Evolutionary conservation across 345 rosid genomes (phyloP).

Genomic region (Orychophragmus violaceus): DNA sequence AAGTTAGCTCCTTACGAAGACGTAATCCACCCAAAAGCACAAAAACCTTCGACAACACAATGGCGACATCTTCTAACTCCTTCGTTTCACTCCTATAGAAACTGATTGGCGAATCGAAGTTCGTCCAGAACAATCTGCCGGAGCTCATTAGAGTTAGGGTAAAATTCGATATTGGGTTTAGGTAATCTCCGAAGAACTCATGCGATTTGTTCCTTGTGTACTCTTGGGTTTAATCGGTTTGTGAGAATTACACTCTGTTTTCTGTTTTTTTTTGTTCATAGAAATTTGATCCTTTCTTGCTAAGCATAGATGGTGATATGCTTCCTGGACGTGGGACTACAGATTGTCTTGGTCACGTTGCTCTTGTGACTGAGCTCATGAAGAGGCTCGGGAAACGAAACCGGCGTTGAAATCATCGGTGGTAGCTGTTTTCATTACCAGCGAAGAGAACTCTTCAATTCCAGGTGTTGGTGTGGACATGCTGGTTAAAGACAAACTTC

Average conservation of each 20-base stretch:
- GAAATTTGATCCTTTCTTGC: slow-evolving; percentile 93
- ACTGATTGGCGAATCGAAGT: slow-evolving; percentile 73
- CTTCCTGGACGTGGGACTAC: slow-evolving; percentile 96
- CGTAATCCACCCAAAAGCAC: too few species aligned
- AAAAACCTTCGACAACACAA: too few species aligned
- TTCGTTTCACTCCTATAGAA: slow-evolving; percentile 63
- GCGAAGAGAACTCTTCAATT: slow-evolving; percentile 82
- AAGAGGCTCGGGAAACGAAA: slow-evolving; percentile 73
- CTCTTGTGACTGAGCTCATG: slow-evolving; percentile 85
- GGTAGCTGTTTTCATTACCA: slow-evolving; percentile 90
- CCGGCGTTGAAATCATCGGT: slow-evolving; percentile 67
- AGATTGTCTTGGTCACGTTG: slow-evolving; percentile 97
- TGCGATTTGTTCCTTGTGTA: neutral
- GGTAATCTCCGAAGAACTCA: neutral
- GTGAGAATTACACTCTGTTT: neutral
- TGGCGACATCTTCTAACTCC: too few species aligned
- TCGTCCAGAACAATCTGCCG: slow-evolving; percentile 91
- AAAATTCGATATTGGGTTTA: neutral
- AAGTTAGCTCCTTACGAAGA: too few species aligned
- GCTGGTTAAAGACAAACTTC: slow-evolving; percentile 68
- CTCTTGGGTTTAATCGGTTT: neutral
- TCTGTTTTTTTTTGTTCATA: slow-evolving; percentile 21
- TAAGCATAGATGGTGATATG: slow-evolving; percentile 85
- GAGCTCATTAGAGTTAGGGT: slow-evolving; percentile 31
- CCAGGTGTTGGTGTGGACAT: slow-evolving; percentile 91